Evolutionary conservation across 805 yeast species (phyloP).

Genomic region (Aciculoconidium aculeatum): DNA sequence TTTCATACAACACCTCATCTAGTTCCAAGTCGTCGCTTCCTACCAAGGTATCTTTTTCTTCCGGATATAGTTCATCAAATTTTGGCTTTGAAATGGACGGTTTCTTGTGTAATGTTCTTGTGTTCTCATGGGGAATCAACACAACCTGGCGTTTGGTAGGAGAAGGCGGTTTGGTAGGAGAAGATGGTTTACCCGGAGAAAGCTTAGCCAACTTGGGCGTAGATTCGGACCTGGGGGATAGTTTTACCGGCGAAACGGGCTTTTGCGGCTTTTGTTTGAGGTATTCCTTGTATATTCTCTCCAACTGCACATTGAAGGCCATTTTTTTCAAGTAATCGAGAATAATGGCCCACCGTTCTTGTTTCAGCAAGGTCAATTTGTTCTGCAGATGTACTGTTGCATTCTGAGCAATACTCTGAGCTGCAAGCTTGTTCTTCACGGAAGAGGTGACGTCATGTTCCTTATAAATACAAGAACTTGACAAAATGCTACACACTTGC

Average conservation of each 20-base stretch:
- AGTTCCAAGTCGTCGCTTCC: slow-evolving; percentile 1
- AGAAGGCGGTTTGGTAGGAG: slow-evolving; percentile 12
- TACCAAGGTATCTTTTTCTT: too few relatives aligned
- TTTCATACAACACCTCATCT: slow-evolving; percentile 10
- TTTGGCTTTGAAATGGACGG: slow-evolving; percentile 20
- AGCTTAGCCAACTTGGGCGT: slow-evolving; percentile 4
- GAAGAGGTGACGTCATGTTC: slow-evolving; percentile 38
- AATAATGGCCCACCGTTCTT: slow-evolving; percentile 40
- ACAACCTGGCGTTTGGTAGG: too few relatives aligned
- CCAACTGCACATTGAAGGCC: slow-evolving; percentile 62
- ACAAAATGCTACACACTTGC: slow-evolving; percentile 21
- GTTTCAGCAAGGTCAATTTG: slow-evolving; percentile 16
- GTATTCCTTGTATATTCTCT: slow-evolving; percentile 46
- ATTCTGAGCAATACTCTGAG: slow-evolving; percentile 1
- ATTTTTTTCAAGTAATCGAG: slow-evolving; percentile 42
- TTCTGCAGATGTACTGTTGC: too few relatives aligned
- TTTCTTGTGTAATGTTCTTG: slow-evolving; percentile 8
- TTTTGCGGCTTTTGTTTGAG: slow-evolving; percentile 11
- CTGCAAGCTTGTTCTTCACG: slow-evolving; percentile 4
- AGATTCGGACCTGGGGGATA: too few relatives aligned
- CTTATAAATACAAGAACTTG: slow-evolving; percentile 45
- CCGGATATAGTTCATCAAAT: slow-evolving; percentile 19
- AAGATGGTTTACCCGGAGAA: slow-evolving; percentile 6
- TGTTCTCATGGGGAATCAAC: too few relatives aligned
- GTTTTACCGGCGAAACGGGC: too few relatives aligned